Percentiles rank a stretch among this genome's conserved stretches.
Evolutionary conservation across 768 basidiomycete genomes (phyloP).

Genomic region (Rhizopogon sp.): DNA sequence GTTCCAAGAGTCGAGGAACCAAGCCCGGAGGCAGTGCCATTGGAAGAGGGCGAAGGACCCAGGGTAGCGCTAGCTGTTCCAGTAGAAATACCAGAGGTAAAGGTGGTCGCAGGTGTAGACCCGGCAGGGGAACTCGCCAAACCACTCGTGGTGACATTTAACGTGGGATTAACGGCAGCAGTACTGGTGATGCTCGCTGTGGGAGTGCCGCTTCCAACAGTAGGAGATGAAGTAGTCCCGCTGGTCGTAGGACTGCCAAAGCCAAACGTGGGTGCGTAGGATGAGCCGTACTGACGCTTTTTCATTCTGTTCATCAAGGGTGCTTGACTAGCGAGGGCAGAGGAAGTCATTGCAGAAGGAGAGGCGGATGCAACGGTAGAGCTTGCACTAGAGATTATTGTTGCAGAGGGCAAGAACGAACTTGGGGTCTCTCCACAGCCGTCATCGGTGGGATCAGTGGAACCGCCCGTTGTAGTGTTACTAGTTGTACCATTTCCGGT

Average conservation of each 20-base stretch:
- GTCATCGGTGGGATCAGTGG: not conserved
- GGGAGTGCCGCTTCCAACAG: not conserved
- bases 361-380: not conserved
- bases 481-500: constrained; percentile 24
- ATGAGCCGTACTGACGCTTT: constrained; percentile 1
- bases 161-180: not conserved
- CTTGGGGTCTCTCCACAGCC: not conserved
- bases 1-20: not conserved
- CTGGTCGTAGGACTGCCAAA: constrained; percentile 7
- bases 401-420: not conserved
- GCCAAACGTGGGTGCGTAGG: constrained; percentile 4
- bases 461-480: not conserved
- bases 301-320: not conserved
- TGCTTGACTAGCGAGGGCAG: not conserved
- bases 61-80: not conserved
- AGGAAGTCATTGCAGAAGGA: not conserved
- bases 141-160: not conserved
- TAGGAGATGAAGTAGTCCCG: not conserved
- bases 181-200: not conserved
- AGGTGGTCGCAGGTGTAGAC: not conserved
- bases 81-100: not conserved
- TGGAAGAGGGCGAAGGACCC: not conserved
- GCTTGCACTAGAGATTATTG: not conserved
- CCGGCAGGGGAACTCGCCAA: not conserved
- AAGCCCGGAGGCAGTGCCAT: not conserved